Conservation (phyloP, 106 monocot species). For the Dioscorea dumetorum region DNA sequence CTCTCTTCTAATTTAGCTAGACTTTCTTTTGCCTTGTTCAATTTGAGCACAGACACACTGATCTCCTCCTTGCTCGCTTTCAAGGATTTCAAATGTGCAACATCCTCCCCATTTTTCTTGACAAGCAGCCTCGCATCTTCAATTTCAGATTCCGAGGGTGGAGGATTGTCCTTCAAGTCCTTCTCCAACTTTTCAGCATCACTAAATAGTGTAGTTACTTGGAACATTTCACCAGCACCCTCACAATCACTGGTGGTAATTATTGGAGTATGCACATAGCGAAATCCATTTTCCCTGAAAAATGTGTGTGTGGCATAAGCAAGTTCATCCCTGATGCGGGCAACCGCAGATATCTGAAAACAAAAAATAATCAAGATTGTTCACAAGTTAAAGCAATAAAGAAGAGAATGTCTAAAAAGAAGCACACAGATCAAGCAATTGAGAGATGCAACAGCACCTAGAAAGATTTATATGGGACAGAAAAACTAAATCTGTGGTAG, state of each 20-base stretch:
- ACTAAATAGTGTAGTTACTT: conserved; percentile 80
- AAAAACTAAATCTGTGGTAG: too few species aligned
- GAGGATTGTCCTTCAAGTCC: conserved; percentile 66
- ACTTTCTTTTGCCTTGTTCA: conserved; percentile 65
- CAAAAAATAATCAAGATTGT: not conserved
- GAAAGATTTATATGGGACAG: too few species aligned
- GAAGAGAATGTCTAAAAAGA: too few species aligned
- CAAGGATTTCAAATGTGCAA: conserved; percentile 51
- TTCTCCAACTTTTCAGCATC: conserved; percentile 76
- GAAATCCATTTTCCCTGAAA: conserved; percentile 78
- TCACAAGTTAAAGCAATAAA: not conserved
- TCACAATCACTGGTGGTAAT: conserved; percentile 94
- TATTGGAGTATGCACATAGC: conserved; percentile 86
- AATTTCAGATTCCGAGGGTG: conserved; percentile 70
- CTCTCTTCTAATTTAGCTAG: conserved; percentile 67
- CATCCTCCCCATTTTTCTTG: conserved; percentile 69
- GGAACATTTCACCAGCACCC: conserved; percentile 95
- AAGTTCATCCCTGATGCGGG: conserved; percentile 72
- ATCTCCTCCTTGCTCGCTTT: conserved; percentile 62
- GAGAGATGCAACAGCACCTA: too few species aligned
- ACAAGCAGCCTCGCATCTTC: conserved; percentile 53
- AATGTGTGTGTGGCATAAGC: conserved; percentile 82
- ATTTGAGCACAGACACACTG: conserved; percentile 45
- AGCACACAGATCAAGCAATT: too few species aligned
- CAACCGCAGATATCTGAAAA: conserved; percentile 76